phyloP scores from a whole-genome alignment of 169 alveolate species.

The Plasmodium chabaudi region DNA sequence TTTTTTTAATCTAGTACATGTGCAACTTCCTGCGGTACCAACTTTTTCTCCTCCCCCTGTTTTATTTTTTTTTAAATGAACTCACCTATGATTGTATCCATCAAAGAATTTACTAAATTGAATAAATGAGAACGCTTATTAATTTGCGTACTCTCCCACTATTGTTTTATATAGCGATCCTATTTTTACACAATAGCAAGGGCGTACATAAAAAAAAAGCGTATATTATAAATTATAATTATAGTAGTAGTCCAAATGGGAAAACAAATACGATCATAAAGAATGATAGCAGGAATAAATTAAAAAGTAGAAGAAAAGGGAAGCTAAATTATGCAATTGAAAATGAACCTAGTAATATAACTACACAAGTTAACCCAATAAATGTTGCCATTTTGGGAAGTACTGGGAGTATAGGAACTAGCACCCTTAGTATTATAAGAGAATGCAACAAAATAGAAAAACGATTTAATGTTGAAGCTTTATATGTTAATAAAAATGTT shows the following conservation, averaged over 20 bases:
- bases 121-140: no score
- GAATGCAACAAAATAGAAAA: constrained; percentile 76
- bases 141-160: no score
- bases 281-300: not conserved
- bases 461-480: constrained; percentile 84
- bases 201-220: no score
- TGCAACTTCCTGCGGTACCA: no score
- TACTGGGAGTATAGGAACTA: constrained; percentile 90
- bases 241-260: not conserved
- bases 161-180: no score
- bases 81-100: no score
- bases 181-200: no score
- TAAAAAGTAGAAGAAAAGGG: not conserved
- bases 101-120: no score
- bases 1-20: no score
- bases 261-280: not conserved
- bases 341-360: not conserved
- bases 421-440: constrained; percentile 83
- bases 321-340: not conserved
- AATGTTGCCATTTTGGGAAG: constrained; percentile 82
- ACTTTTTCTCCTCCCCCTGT: no score
- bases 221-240: no score
- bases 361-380: not conserved
- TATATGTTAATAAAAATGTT: constrained; percentile 84
- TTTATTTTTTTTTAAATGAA: no score